These are phyloP conservation scores for Boletellus ananas DNA, from an alignment of 768 basidiomycete genomes.

Conservation along the genomic window DNA sequence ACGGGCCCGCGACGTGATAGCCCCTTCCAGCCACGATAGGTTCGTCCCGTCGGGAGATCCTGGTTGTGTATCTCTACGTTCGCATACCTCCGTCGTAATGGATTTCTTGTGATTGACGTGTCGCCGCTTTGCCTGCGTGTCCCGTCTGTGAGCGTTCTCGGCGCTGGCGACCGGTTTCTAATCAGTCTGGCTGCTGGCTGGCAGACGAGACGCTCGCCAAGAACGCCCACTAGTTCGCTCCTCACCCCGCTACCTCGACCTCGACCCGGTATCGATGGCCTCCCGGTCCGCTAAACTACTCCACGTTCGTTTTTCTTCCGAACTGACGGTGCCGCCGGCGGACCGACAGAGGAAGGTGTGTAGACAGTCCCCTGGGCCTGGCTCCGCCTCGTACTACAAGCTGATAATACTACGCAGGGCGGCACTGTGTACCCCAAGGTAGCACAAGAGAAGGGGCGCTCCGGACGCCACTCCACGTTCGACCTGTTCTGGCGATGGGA, in stretches of 20 bases:
- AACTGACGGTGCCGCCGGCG: constrained; percentile 30
- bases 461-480: constrained; percentile 30
- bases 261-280: constrained; percentile 24
- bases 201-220: too few relatives aligned
- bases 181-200: constrained; percentile 2
- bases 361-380: not conserved
- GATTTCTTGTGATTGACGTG: constrained; percentile 2
- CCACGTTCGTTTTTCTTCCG: constrained; percentile 32
- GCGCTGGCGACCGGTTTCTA: constrained; percentile 4
- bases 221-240: too few relatives aligned
- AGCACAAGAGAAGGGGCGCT: constrained; percentile 36
- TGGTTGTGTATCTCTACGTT: constrained; percentile 4
- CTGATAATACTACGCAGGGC: constrained; percentile 10
- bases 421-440: constrained; percentile 38
- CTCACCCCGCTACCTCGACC: not conserved
- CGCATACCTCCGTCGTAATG: constrained; percentile 12
- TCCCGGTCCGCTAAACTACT: constrained; percentile 9
- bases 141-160: not conserved
- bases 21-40: not conserved
- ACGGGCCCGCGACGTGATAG: not conserved
- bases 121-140: not conserved
- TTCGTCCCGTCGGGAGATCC: constrained; percentile 2
- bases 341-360: constrained; percentile 33
- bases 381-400: not conserved
- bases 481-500: constrained; percentile 38